Conservation (phyloP, 179 eudicot species). For the Camellia oleifera region DNA sequence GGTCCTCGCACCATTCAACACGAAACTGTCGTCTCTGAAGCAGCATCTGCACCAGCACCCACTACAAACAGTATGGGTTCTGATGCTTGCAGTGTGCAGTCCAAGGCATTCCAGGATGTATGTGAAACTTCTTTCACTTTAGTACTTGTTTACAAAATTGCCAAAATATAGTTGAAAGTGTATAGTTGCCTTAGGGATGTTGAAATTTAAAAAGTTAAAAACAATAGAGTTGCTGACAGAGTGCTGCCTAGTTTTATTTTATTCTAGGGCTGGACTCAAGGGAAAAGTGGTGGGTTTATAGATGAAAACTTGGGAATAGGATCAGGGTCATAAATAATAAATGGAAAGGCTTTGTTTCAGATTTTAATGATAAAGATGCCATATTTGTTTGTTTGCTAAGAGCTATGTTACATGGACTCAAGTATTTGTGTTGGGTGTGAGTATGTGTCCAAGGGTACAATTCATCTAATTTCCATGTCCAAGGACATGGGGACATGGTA, state of each 20-base stretch:
- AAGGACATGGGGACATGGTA: no score
- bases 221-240: background rate
- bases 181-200: background rate
- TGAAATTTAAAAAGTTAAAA: background rate
- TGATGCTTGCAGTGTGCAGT: conserved; percentile 50
- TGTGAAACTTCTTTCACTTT: conserved; percentile 4
- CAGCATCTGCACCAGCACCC: conserved; percentile 52
- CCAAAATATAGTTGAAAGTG: background rate
- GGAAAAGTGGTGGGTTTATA: background rate
- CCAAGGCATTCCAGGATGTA: conserved; percentile 88
- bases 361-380: background rate
- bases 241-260: background rate
- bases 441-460: no score
- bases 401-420: no score
- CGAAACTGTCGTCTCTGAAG: conserved; percentile 59
- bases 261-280: background rate
- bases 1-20: conserved; percentile 90
- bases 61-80: conserved; percentile 28
- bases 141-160: background rate
- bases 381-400: background rate
- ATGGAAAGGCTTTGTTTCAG: background rate
- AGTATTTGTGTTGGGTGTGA: no score
- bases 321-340: background rate
- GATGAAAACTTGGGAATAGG: background rate
- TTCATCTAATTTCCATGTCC: no score